phyloP scores from a whole-genome alignment of 805 yeast genomes.

The Babjeviella inositovora region DNA sequence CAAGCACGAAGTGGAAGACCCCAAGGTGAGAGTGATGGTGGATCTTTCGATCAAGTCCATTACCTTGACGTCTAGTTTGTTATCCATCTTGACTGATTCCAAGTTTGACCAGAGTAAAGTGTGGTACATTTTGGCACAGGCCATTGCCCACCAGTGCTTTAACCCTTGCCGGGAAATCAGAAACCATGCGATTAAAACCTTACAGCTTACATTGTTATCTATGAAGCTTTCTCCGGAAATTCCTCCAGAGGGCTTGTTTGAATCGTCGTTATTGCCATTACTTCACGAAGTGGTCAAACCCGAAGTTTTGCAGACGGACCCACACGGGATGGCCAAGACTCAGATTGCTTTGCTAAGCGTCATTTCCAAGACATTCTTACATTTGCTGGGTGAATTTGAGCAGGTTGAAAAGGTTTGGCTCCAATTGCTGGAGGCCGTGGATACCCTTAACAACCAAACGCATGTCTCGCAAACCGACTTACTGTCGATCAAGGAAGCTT shows the following conservation, averaged over 20 bases:
- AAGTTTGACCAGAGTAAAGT: slow-evolving; percentile 8
- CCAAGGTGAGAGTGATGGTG: slow-evolving; percentile 32
- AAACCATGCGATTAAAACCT: slow-evolving; percentile 39
- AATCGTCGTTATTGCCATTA: slow-evolving; percentile 62
- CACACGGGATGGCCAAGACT: slow-evolving; percentile 44
- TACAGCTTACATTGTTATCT: slow-evolving; percentile 37
- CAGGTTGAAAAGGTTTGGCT: slow-evolving; percentile 3
- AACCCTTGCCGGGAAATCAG: slow-evolving; percentile 77
- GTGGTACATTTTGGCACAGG: slow-evolving; percentile 56
- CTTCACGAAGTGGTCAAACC: slow-evolving; percentile 50
- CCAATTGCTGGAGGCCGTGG: slow-evolving; percentile 7
- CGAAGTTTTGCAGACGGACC: slow-evolving; percentile 45
- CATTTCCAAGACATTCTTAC: slow-evolving; percentile 38
- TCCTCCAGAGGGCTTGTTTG: slow-evolving; percentile 42
- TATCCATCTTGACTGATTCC: no score
- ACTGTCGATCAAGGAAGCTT: slow-evolving; percentile 13
- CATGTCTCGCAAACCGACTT: slow-evolving; percentile 6
- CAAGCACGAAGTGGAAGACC: no score
- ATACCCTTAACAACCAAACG: slow-evolving; percentile 10
- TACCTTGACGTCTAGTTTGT: slow-evolving; percentile 39
- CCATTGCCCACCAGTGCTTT: slow-evolving; percentile 76
- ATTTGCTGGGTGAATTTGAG: slow-evolving; percentile 11
- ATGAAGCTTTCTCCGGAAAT: slow-evolving; percentile 17
- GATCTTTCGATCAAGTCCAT: slow-evolving; percentile 46
- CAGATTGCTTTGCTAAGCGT: slow-evolving; percentile 53